These are phyloP conservation scores for Beta vulgaris DNA, from an alignment of 148 eudicot species.

Conservation along the genomic window DNA sequence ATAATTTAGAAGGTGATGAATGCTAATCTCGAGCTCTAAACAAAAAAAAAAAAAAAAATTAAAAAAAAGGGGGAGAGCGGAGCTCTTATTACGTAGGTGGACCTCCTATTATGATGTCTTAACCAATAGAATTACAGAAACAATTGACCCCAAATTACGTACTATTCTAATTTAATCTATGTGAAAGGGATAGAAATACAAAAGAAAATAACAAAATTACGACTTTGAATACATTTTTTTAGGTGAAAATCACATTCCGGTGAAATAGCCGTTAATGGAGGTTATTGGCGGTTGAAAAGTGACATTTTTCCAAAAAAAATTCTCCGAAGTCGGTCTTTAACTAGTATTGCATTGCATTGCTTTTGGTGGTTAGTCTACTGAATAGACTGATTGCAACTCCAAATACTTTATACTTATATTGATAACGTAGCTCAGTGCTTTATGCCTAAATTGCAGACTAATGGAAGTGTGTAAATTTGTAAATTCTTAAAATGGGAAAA, in stretches of 20 bases:
- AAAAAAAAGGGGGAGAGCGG: no score
- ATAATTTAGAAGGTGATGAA: no score
- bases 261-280: conserved; percentile 28
- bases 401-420: no score
- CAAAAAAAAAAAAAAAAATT: no score
- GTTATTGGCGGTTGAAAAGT: conserved; percentile 28
- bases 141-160: no score
- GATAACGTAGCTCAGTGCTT: neutral
- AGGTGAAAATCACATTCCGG: neutral
- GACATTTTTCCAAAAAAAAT: neutral
- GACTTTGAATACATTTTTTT: neutral
- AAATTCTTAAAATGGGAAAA: no score
- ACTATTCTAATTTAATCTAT: neutral
- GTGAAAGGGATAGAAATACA: neutral
- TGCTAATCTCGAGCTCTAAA: no score
- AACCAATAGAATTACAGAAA: no score
- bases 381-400: neutral
- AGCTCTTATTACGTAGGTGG: no score
- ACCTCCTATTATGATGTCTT: no score
- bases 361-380: conserved; percentile 20
- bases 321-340: neutral
- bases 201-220: neutral
- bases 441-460: neutral
- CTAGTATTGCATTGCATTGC: neutral
- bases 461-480: no score